phyloP scores from a whole-genome alignment of 345 rosid species.

The Eucalyptus grandis region DNA sequence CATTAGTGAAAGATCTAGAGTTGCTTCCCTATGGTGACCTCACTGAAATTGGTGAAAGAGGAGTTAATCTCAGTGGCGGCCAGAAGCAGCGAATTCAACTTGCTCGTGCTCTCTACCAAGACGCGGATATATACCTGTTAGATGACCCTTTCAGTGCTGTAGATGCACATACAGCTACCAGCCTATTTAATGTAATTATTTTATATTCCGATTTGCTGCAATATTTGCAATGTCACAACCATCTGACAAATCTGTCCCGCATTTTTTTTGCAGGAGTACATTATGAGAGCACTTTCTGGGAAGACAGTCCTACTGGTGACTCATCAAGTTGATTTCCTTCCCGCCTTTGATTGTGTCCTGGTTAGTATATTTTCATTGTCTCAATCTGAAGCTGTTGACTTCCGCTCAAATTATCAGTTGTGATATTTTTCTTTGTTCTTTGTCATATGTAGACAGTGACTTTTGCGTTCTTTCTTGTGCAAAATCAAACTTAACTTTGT shows the following conservation, averaged over 20 bases:
- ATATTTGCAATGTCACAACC: neutral
- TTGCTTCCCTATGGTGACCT: constrained; percentile 79
- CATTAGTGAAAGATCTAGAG: constrained; percentile 83
- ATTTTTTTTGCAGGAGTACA: constrained; percentile 49
- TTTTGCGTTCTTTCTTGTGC: neutral
- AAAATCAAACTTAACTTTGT: neutral
- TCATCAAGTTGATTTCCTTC: constrained; percentile 96
- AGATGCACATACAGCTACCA: constrained; percentile 91
- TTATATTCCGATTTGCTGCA: neutral
- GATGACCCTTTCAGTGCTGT: constrained; percentile 98
- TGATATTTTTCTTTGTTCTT: neutral
- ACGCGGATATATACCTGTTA: constrained; percentile 82
- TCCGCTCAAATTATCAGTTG: neutral
- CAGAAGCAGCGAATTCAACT: constrained; percentile 97
- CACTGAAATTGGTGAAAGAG: constrained; percentile 97
- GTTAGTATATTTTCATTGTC: constrained; percentile 19
- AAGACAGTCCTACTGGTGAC: constrained; percentile 85
- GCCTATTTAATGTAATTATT: constrained; percentile 61
- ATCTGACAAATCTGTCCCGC: constrained; percentile 5
- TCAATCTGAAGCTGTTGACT: neutral
- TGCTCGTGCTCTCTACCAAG: constrained; percentile 92
- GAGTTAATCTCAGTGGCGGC: constrained; percentile 96
- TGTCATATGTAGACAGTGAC: neutral
- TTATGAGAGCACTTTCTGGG: constrained; percentile 58
- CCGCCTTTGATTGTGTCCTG: constrained; percentile 81